These are phyloP conservation scores for Ganoderma boninense DNA, from an alignment of 1,284 basidiomycete species.

Conservation along the genomic window DNA sequence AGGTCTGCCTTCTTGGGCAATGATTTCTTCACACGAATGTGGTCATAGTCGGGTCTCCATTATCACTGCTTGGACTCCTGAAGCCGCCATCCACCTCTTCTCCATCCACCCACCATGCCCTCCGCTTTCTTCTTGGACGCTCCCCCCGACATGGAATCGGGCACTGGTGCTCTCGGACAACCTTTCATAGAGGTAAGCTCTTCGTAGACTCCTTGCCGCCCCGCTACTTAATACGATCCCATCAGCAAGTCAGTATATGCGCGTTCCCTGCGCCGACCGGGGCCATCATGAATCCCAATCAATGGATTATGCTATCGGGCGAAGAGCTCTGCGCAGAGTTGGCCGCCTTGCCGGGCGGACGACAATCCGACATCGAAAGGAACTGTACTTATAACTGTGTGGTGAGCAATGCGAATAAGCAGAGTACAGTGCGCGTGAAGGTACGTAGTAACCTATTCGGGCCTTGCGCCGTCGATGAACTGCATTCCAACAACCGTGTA, in stretches of 20 bases:
- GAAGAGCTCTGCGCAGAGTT: neutral
- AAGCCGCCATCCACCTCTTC: neutral
- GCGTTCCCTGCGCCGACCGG: neutral
- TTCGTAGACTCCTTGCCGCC: neutral
- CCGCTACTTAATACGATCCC: neutral
- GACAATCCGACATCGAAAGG: neutral
- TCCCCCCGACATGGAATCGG: neutral
- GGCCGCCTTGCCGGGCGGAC: neutral
- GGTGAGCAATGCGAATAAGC: neutral
- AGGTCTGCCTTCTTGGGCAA: neutral
- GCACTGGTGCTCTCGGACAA: neutral
- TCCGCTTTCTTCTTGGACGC: neutral
- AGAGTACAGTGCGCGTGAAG: neutral
- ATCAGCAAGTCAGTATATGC: neutral
- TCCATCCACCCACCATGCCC: neutral
- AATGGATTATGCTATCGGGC: neutral
- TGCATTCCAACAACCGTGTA: neutral
- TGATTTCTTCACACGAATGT: neutral
- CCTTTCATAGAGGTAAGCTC: neutral
- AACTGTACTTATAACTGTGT: neutral
- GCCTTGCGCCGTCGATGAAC: neutral
- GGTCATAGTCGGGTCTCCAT: neutral
- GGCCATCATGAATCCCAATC: neutral
- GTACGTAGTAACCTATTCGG: neutral
- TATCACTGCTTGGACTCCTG: neutral